Conservation (phyloP, 768 basidiomycete species). For the Lentinula sp. region DNA sequence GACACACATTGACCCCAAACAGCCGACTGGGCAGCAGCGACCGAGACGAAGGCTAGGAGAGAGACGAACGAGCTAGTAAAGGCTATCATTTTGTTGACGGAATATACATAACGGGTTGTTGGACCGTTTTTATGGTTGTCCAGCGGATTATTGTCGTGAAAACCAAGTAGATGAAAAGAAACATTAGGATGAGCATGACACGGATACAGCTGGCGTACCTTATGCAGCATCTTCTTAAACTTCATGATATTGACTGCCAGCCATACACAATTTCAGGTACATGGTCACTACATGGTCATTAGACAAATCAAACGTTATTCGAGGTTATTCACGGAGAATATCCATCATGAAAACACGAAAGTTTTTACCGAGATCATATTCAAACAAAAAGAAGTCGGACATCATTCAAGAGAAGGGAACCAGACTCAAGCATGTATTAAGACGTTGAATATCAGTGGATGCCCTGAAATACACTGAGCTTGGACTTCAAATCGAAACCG, state of each 20-base stretch:
- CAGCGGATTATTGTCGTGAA: not conserved
- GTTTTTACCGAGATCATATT: not conserved
- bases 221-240: not conserved
- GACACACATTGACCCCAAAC: slow-evolving; percentile 31
- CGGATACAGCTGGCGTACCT: not conserved
- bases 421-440: no score
- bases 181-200: not conserved
- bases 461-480: no score
- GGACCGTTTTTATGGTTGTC: not conserved
- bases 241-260: not conserved
- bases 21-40: slow-evolving; percentile 19
- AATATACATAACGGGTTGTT: no score
- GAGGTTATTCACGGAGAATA: not conserved
- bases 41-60: slow-evolving; percentile 19
- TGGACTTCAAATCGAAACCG: not conserved
- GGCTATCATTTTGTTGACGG: not conserved
- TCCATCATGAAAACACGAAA: not conserved
- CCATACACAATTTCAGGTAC: not conserved
- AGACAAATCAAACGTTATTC: not conserved
- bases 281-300: not conserved
- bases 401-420: not conserved
- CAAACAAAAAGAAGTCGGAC: not conserved
- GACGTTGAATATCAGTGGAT: no score
- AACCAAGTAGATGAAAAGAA: not conserved
- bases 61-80: not conserved